Percentiles rank a stretch among this genome's conserved stretches.
Conservation (phyloP, 352 stramenopile species). For the Pythium sp. region DNA sequence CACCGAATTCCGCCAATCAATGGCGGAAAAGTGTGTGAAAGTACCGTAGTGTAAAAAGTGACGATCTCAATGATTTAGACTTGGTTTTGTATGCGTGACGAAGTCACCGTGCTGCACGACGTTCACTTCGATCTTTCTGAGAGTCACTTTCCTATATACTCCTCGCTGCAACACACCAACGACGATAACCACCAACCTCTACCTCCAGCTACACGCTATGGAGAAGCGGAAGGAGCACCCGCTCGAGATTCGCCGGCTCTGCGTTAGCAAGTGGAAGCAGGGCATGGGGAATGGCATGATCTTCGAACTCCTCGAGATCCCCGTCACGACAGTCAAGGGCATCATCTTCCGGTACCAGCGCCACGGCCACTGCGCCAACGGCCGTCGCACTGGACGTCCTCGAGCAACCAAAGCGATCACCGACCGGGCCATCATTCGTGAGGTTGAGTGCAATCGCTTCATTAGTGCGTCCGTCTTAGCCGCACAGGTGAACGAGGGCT, state of each 20-base stretch:
- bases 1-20: conserved; percentile 5
- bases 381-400: background rate
- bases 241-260: background rate
- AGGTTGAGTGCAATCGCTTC: background rate
- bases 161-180: conserved; percentile 1
- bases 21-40: conserved; percentile 6
- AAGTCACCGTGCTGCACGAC: conserved; percentile 6
- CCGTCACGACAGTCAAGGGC: background rate
- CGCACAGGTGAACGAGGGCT: background rate
- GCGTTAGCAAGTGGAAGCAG: conserved; percentile 2
- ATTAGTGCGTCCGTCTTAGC: background rate
- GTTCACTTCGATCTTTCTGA: conserved; percentile 4
- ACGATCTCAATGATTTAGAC: conserved; percentile 8
- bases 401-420: background rate
- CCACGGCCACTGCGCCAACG: background rate
- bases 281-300: background rate
- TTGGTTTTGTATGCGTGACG: conserved; percentile 3
- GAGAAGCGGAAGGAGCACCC: conserved; percentile 1
- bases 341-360: background rate
- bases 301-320: background rate
- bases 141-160: conserved; percentile 4
- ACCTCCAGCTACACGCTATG: background rate
- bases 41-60: conserved; percentile 8
- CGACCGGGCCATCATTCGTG: background rate
- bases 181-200: conserved; percentile 7